phyloP scores from a whole-genome alignment of 2,329 filamentous ascomycete genomes.

The Aureobasidium sp. region DNA sequence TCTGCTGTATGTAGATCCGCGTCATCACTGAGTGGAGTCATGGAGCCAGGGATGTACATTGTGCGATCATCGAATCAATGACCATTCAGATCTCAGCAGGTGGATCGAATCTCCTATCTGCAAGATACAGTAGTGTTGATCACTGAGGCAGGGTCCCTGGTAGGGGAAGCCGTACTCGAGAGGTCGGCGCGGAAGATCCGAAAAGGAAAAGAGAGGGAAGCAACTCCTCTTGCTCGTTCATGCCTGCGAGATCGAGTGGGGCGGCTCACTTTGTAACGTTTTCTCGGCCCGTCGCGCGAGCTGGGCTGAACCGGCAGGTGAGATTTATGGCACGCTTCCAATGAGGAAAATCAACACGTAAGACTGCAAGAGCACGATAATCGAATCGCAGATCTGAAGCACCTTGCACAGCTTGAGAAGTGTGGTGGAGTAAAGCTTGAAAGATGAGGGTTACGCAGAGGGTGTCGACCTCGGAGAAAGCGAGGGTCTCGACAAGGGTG shows the following conservation, averaged over 20 bases:
- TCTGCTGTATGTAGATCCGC: neutral
- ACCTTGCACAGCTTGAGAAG: neutral
- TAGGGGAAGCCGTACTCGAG: neutral
- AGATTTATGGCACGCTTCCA: neutral
- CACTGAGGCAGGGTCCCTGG: neutral
- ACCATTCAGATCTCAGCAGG: neutral
- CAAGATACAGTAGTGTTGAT: neutral
- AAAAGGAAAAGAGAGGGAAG: neutral
- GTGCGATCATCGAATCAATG: neutral
- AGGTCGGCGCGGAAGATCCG: neutral
- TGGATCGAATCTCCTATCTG: neutral
- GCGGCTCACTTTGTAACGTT: neutral
- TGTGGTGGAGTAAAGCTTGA: neutral
- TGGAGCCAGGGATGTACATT: neutral
- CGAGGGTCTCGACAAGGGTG: neutral
- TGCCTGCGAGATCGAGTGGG: neutral
- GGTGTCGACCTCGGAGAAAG: neutral
- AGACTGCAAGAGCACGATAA: slow-evolving; percentile 5
- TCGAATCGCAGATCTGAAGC: neutral
- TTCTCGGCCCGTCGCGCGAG: neutral
- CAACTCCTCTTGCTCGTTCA: neutral
- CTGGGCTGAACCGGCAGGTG: neutral
- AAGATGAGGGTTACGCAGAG: neutral
- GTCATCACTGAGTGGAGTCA: neutral
- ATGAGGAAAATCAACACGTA: neutral